phyloP scores from a whole-genome alignment of 176 grass and related monocot genomes.

The Rhipidocladum racemiflorum region DNA sequence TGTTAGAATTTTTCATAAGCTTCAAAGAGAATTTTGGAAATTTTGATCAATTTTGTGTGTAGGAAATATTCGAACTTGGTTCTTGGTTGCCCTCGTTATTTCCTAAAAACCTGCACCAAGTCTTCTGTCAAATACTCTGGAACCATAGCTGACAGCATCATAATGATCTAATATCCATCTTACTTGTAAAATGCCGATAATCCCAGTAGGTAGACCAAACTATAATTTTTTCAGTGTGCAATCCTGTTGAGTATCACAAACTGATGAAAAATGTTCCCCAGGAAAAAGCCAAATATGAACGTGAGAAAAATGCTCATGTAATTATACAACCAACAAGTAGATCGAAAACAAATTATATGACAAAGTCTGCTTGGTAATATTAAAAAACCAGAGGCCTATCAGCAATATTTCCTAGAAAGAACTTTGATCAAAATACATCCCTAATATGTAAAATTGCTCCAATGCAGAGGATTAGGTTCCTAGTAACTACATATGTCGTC shows the following conservation, averaged over 20 bases:
- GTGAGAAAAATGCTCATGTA: constrained; percentile 24
- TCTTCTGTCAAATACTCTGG: constrained; percentile 48
- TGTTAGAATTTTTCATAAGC: constrained; percentile 53
- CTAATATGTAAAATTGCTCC: background rate
- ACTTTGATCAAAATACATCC: background rate
- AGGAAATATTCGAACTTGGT: constrained; percentile 43
- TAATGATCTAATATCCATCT: constrained; percentile 67
- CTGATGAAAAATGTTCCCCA: constrained; percentile 55
- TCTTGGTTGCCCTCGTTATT: constrained; percentile 50
- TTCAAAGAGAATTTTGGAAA: constrained; percentile 29
- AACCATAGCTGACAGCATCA: constrained; percentile 59
- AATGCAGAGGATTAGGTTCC: background rate
- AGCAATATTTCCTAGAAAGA: background rate
- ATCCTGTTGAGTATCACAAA: constrained; percentile 67
- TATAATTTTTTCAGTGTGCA: constrained; percentile 65
- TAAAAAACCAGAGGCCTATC: background rate
- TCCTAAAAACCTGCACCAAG: constrained; percentile 65
- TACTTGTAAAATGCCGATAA: constrained; percentile 64
- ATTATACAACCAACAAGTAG: background rate
- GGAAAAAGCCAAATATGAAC: constrained; percentile 41
- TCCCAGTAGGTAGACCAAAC: constrained; percentile 61
- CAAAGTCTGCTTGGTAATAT: background rate
- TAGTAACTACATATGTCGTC: background rate
- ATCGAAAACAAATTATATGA: constrained; percentile 1
- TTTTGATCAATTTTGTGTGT: constrained; percentile 41